These are phyloP conservation scores for Novymonas esmeraldas DNA, from an alignment of 208 protist genomes.

Conservation along the genomic window DNA sequence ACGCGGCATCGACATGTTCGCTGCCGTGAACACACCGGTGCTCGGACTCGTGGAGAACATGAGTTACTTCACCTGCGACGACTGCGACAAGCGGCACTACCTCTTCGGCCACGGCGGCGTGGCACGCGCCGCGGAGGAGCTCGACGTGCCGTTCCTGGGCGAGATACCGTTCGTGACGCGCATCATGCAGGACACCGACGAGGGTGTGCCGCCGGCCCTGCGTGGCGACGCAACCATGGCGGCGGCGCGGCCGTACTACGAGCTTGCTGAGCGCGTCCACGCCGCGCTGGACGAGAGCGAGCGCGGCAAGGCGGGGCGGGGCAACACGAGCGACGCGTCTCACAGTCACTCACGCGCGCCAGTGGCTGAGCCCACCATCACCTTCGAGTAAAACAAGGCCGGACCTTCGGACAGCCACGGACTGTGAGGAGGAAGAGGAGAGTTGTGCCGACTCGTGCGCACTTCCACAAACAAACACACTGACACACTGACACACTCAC, in stretches of 20 bases:
- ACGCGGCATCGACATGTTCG: constrained; percentile 95
- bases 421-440: too few species aligned
- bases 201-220: constrained; percentile 90
- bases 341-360: too few species aligned
- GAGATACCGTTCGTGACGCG: constrained; percentile 92
- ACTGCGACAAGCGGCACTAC: constrained; percentile 88
- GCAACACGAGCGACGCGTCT: neutral
- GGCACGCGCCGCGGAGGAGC: constrained; percentile 77
- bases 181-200: constrained; percentile 93
- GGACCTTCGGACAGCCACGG: too few species aligned
- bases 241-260: constrained; percentile 86
- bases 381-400: constrained; percentile 33
- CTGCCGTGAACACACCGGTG: constrained; percentile 94
- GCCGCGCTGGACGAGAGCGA: constrained; percentile 25
- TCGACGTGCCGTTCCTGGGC: constrained; percentile 91
- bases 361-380: constrained; percentile 43
- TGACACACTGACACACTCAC: neutral
- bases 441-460: too few species aligned
- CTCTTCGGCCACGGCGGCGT: constrained; percentile 95
- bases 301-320: neutral
- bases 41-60: constrained; percentile 98
- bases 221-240: constrained; percentile 67
- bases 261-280: constrained; percentile 62
- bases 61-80: constrained; percentile 96
- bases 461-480: neutral